Percentiles rank a stretch among this genome's conserved stretches.
phyloP scores from a whole-genome alignment of 2,329 filamentous ascomycete genomes.

The Lachnellula suecica region DNA sequence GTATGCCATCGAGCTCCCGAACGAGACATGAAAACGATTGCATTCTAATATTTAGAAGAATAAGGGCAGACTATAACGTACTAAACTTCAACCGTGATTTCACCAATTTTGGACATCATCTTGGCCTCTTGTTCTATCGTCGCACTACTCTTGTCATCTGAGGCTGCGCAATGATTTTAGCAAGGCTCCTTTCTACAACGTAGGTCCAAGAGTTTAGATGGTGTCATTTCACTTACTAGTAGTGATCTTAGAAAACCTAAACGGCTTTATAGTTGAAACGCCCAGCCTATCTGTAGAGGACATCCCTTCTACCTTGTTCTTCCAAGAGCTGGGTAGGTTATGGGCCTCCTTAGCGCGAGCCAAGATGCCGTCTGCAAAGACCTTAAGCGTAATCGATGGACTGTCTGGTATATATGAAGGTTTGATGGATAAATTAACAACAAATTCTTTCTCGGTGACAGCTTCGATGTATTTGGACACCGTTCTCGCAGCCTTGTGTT shows the following conservation, averaged over 20 bases:
- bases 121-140: neutral
- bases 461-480: conserved; percentile 4
- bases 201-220: too few relatives aligned
- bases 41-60: too few relatives aligned
- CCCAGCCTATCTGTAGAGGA: too few relatives aligned
- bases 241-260: neutral
- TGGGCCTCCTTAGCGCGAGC: too few relatives aligned
- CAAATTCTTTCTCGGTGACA: conserved; percentile 1
- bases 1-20: too few relatives aligned
- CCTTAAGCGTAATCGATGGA: neutral
- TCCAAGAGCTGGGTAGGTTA: too few relatives aligned
- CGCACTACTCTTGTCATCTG: neutral
- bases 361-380: neutral
- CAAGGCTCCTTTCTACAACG: too few relatives aligned
- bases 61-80: too few relatives aligned
- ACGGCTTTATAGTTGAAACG: neutral
- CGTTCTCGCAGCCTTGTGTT: neutral
- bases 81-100: neutral
- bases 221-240: neutral
- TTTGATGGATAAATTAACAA: neutral
- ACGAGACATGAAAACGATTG: too few relatives aligned
- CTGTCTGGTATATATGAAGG: neutral
- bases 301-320: too few relatives aligned
- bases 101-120: neutral
- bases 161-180: too few relatives aligned